A percentile compares a stretch with the other conserved stretches of the same genome.
Evolutionary conservation across 257 asterid genomes (phyloP).

Genomic region (Forsythia viridissima): DNA sequence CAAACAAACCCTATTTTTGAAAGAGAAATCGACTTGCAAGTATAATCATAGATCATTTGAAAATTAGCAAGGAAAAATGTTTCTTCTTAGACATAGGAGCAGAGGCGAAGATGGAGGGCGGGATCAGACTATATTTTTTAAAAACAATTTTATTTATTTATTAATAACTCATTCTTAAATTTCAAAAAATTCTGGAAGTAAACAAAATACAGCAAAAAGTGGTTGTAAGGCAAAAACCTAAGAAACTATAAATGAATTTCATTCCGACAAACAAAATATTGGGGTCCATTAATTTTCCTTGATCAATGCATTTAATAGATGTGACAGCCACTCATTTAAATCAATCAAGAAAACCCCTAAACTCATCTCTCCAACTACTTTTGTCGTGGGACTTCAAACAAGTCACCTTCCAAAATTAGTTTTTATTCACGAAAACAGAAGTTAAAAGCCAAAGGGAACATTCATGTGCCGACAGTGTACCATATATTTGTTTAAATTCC

Average conservation of each 20-base stretch:
- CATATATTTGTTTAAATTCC: not conserved
- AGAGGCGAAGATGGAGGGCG: too few species aligned
- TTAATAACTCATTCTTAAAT: too few species aligned
- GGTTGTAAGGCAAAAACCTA: slow-evolving; percentile 34
- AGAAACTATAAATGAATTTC: slow-evolving; percentile 18
- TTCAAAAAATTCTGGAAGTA: not conserved
- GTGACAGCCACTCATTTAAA: slow-evolving; percentile 25
- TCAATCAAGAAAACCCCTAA: slow-evolving; percentile 17
- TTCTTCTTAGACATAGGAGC: slow-evolving; percentile 31
- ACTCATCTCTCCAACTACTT: not conserved
- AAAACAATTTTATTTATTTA: too few species aligned
- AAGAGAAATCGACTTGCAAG: slow-evolving; percentile 1
- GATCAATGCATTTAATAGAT: slow-evolving; percentile 26
- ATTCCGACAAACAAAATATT: slow-evolving; percentile 39
- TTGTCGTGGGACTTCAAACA: slow-evolving; percentile 7
- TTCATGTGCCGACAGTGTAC: slow-evolving; percentile 29
- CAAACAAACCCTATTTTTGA: not conserved
- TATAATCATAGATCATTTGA: slow-evolving; percentile 36
- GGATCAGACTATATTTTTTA: too few species aligned
- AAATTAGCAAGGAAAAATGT: slow-evolving; percentile 27
- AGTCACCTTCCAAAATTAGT: slow-evolving; percentile 20
- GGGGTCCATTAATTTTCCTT: slow-evolving; percentile 20
- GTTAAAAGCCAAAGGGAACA: slow-evolving; percentile 14
- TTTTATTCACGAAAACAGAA: slow-evolving; percentile 18
- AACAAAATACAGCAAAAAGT: slow-evolving; percentile 12